Evolutionary conservation across 1,284 basidiomycete genomes (phyloP), one percentile per base, ranked within the genome.

Genomic region (Leccinum pallidistipes): DNA sequence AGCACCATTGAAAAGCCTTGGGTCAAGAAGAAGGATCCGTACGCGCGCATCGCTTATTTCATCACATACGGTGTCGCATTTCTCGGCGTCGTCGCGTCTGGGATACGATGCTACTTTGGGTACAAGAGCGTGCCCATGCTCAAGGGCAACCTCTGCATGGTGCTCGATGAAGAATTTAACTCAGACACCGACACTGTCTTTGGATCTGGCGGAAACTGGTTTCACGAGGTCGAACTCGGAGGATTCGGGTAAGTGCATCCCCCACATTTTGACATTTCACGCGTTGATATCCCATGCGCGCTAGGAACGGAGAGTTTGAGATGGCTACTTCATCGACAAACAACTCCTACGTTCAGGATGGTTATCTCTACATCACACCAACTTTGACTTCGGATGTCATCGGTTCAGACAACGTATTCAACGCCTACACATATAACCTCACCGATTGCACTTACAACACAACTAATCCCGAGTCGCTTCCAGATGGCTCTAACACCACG

Each of bases 261-360:
- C 43, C 57, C 21, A 62, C 60, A 49, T 2, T 50, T 47, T 49
- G 38, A 43, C 52, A 51, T 16, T n/a, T n/a, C 27, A 16, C 9
- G 5, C 27, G 16, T 51, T 51, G 21, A 47, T 47, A 14, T 72
- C 54, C 55, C 58, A 55, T 43, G 45, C 55, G 61, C n/a, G 27
- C 10, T 59, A 92, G 90, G 3, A 93, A 94, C 66, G 88, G 89
- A 43, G 86, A 94, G 71, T 96, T 96, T 67, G 88, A 94, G 69
- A 95, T 94, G 92, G 88, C 92, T 3, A 95, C 94, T 2, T 79
- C 77, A 18, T 88, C 86, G 3, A 68, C 80, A 47, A 90, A 90
- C 73, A 95, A 95, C 73, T 90, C 91, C 8, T 95, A 88, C 74
- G 84, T 95, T 62, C 78, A 85, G 59, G 80, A 95, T 71, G 88